Evolutionary conservation across 2,329 filamentous ascomycete genomes (phyloP), one percentile per base, ranked within the genome.

Genomic region (Trichoderma guizhouense): DNA sequence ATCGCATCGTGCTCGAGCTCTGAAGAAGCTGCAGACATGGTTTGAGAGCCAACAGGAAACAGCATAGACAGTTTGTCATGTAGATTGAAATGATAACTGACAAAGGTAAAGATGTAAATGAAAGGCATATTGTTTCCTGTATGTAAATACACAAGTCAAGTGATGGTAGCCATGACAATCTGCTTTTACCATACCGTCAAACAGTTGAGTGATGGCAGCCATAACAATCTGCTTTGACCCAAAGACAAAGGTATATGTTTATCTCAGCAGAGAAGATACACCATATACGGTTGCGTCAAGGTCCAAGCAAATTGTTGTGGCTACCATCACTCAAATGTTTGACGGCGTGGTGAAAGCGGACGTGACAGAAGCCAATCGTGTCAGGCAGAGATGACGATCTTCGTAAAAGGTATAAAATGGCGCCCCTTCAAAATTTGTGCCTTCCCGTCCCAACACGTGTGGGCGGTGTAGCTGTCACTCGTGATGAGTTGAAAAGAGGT

Each of bases 1-100:
- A 78, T 98, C 95, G 30, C 96, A 99, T 83, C 92, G 96, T 57
- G 91, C 89, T 75, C 93, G 91, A 78, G 96, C 96, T n/a, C 84
- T 99, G 68, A 87, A 90, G 75, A 97, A 97, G 83, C 86, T 99
- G 74, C 93, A 93, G 79, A 86, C 86, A 43, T 98, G 95, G 94
- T 87, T 97, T 53, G 55, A 69, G 32, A 51, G 53, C 28, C 55
- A 47, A 24, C 65, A 69, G n/a, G 55, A 34, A n/a, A 28, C 65
- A 5, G 43, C 53, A 69, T 30, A 36, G 28, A n/a, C n/a, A 61
- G 2, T 32, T 14, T 47, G 5, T 15, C n/a, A 51, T 12, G 28
- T 68, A 47, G 65, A 60, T 61, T 6, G n/a, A 69, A 14, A 34
- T 11, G 14, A 14, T 53, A 12, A 1, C 11, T 24, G 21, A 1